Evolutionary conservation across 148 eudicot species (phyloP), one percentile per base, ranked within the genome.

Genomic region (Rhododendron ferrugineum): DNA sequence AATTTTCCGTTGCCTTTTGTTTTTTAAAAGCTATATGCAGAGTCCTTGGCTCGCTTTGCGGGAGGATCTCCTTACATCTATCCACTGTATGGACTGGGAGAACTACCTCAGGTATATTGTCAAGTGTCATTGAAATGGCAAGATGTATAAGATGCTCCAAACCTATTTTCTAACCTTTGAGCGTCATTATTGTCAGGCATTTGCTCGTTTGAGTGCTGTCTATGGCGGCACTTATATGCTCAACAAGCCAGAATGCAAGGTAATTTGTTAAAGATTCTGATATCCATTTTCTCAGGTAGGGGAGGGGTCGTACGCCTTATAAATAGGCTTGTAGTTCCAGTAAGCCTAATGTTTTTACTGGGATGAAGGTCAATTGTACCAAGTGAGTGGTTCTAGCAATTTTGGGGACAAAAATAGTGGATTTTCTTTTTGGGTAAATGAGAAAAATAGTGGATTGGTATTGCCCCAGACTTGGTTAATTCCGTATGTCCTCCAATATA

Each of bases 61-160:
- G 92, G 95, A 89, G 95, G 94, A 85, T 97, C 99, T 70, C 99
- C 99, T 83, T 97, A 97, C 87, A 97, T 97, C 34, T 97, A 97
- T 85, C 98, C 99, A 13, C 82, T 95, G 86, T 97, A 97, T 85
- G 99, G 99, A 74, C 93, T 97, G 2, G 99, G 99, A 89, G 98
- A 95, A 85, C 68, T 85, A 80, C 87, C 87, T 81, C 87, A 85
- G 84, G 87, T 81, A 13, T 52, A 81, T 16, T 54, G 60, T 54
- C 22, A 54, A 54, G 22, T 28, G 2, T 56, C 73, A 52, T 50
- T 15, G 26, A 52, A 37, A 34, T 85, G 36, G 7, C 47, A 52
- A 56, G 49, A 58, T 34, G 62, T 1, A 32, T 32, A 79, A 37
- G 50, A 34, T 34, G 52, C 49, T 36, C 10, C 54, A 22, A n/a